These are phyloP conservation scores for Tricholomella constricta DNA, from an alignment of 768 basidiomycete genomes.

Conservation along the genomic window DNA sequence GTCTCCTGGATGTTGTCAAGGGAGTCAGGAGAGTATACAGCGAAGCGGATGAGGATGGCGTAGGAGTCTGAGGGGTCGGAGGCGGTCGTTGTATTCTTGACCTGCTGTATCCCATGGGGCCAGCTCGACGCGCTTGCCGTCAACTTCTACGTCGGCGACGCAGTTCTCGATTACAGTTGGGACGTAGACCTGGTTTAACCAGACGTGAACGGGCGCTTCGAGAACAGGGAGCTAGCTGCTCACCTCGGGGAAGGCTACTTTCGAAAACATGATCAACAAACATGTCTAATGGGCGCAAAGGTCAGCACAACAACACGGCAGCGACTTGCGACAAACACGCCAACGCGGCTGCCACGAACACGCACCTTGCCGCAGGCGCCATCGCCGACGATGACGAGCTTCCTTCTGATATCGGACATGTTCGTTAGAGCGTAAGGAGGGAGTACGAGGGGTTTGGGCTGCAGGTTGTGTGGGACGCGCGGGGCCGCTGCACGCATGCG, in stretches of 20 bases:
- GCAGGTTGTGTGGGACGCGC: conserved; percentile 5
- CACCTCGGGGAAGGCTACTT: conserved; percentile 96
- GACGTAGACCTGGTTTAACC: conserved; percentile 82
- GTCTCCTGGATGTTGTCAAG: conserved; percentile 99
- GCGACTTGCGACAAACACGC: neutral
- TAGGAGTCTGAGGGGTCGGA: conserved; percentile 99
- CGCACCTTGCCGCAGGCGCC: conserved; percentile 93
- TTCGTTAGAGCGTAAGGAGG: neutral
- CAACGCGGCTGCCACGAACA: conserved; percentile 7
- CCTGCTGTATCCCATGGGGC: conserved; percentile 99
- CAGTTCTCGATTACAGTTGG: conserved; percentile 99
- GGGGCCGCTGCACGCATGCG: conserved; percentile 19
- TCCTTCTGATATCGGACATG: conserved; percentile 98
- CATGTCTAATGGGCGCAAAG: conserved; percentile 60
- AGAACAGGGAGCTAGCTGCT: conserved; percentile 25
- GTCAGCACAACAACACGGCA: conserved; percentile 5
- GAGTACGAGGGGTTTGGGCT: conserved; percentile 2
- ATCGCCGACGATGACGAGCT: conserved; percentile 98
- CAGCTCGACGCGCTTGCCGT: conserved; percentile 97
- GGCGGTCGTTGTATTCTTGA: conserved; percentile 98
- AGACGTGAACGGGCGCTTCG: neutral
- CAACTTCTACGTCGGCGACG: conserved; percentile 98
- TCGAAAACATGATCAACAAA: conserved; percentile 93
- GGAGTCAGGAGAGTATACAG: conserved; percentile 96
- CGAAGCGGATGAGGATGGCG: conserved; percentile 99